Evolutionary conservation across 2,329 filamentous ascomycete species (phyloP).

Genomic region (Colletotrichum sidae): DNA sequence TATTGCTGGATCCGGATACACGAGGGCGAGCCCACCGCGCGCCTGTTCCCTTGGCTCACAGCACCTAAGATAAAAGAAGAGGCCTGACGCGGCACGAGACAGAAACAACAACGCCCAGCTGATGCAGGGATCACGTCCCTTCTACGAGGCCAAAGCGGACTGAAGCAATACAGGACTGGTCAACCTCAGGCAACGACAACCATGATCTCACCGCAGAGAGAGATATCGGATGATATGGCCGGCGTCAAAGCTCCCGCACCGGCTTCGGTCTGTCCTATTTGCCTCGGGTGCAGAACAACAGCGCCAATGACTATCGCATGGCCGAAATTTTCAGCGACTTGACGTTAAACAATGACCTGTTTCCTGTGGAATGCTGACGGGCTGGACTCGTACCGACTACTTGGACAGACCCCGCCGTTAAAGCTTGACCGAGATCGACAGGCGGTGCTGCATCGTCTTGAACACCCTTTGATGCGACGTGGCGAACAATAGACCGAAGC

Average conservation of each 20-base stretch:
- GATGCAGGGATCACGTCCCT: neutral
- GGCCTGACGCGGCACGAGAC: constrained; percentile 26
- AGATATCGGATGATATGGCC: neutral
- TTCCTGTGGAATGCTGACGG: no score
- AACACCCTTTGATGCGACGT: constrained; percentile 16
- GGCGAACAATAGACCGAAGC: constrained; percentile 16
- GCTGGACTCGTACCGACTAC: no score
- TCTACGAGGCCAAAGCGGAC: constrained; percentile 20
- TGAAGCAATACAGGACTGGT: neutral
- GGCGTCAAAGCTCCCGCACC: neutral
- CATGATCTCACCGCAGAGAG: neutral
- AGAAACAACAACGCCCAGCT: constrained; percentile 20
- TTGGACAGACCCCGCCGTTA: no score
- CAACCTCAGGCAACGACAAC: neutral
- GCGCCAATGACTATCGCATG: no score
- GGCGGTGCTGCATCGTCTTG: constrained; percentile 4
- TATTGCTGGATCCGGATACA: constrained; percentile 15
- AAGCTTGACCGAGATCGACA: constrained; percentile 25
- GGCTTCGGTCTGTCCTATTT: neutral
- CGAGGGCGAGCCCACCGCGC: constrained; percentile 6
- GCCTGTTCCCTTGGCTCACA: constrained; percentile 21
- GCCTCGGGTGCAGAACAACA: neutral
- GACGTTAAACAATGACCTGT: no score
- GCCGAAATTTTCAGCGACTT: no score
- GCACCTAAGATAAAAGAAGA: constrained; percentile 9